These are phyloP conservation scores for Odonthalia washingtoniensis DNA, from an alignment of 31 red algal genomes.

Conservation along the genomic window DNA sequence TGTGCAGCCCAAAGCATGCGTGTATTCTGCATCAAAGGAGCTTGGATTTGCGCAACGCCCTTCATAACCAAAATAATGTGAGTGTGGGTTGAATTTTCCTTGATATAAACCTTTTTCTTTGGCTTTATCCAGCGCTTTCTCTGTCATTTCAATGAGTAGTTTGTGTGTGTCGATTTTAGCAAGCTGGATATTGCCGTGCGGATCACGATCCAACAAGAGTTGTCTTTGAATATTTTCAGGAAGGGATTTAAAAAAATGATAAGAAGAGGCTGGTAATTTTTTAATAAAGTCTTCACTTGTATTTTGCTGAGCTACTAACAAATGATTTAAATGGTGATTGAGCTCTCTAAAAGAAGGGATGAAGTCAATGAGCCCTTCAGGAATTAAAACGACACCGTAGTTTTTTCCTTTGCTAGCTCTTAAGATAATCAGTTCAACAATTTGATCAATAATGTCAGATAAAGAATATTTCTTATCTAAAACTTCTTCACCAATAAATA, in stretches of 20 bases:
- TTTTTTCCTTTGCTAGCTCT: constrained; percentile 82
- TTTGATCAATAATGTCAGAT: constrained; percentile 66
- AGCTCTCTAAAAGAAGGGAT: constrained; percentile 96
- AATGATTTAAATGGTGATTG: constrained; percentile 87
- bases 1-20: constrained; percentile 88
- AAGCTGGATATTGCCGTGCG: constrained; percentile 98
- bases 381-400: constrained; percentile 93
- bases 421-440: constrained; percentile 82
- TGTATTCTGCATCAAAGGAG: constrained; percentile 98
- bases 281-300: constrained; percentile 42
- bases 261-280: constrained; percentile 47
- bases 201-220: constrained; percentile 95
- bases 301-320: constrained; percentile 62
- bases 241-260: constrained; percentile 72
- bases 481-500: constrained; percentile 98
- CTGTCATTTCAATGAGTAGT: constrained; percentile 90
- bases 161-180: constrained; percentile 97
- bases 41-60: constrained; percentile 91
- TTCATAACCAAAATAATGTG: constrained; percentile 98
- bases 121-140: constrained; percentile 56
- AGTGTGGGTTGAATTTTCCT: constrained; percentile 82
- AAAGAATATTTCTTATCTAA: constrained; percentile 77
- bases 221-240: constrained; percentile 84
- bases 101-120: constrained; percentile 73
- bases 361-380: constrained; percentile 98